These are phyloP conservation scores for Suhomyces kilbournensis DNA, from an alignment of 805 yeast species.

Conservation along the genomic window DNA sequence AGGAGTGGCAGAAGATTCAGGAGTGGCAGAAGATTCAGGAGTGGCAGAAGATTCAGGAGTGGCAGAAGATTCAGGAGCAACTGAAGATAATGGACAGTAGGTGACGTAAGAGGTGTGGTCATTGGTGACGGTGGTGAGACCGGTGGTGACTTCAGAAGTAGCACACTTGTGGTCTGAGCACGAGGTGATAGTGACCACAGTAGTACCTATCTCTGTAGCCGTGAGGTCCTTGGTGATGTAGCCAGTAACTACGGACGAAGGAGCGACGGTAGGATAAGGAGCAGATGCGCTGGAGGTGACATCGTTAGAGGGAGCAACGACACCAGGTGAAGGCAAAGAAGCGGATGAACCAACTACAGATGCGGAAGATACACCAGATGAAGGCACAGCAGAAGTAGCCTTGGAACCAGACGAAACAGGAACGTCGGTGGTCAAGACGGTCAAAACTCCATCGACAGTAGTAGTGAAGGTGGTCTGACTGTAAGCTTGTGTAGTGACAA, in stretches of 20 bases:
- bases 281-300: not conserved
- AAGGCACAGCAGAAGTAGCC: not conserved
- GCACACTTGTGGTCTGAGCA: slow-evolving; percentile 27
- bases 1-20: not conserved
- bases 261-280: not conserved
- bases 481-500: slow-evolving; percentile 32
- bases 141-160: slow-evolving; percentile 11
- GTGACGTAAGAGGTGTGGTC: slow-evolving; percentile 19
- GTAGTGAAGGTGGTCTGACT: slow-evolving; percentile 34
- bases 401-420: slow-evolving; percentile 16
- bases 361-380: slow-evolving; percentile 2
- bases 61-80: not conserved
- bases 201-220: slow-evolving; percentile 13
- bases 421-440: slow-evolving; percentile 33
- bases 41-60: not conserved
- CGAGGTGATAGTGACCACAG: slow-evolving; percentile 26
- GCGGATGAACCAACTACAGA: not conserved
- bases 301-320: not conserved
- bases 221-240: slow-evolving; percentile 7
- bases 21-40: not conserved
- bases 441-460: slow-evolving; percentile 37
- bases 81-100: slow-evolving; percentile 12
- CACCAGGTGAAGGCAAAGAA: slow-evolving; percentile 2
- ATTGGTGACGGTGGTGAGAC: slow-evolving; percentile 4
- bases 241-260: slow-evolving; percentile 1